phyloP scores from a whole-genome alignment of 495 filamentous ascomycete genomes.

The Trichoderma gamsii region DNA sequence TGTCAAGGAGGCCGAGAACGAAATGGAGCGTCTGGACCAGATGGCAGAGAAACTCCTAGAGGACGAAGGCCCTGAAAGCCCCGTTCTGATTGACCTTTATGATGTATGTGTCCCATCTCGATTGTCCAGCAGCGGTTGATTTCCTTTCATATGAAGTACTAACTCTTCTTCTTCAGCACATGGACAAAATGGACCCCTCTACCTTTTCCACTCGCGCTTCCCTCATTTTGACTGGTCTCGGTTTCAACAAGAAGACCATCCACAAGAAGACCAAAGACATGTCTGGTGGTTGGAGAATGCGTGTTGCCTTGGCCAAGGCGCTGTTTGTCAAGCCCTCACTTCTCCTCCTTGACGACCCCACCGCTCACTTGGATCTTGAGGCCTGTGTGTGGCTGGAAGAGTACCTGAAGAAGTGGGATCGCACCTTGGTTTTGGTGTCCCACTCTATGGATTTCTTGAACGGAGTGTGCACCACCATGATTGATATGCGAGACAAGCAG shows the following conservation, averaged over 20 bases:
- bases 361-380: slow-evolving; percentile 98
- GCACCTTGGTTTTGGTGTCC: slow-evolving; percentile 93
- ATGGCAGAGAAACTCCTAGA: slow-evolving; percentile 87
- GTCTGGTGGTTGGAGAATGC: slow-evolving; percentile 99
- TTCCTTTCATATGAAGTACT: background rate
- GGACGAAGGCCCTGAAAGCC: slow-evolving; percentile 82
- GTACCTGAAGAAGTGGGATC: slow-evolving; percentile 99
- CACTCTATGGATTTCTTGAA: slow-evolving; percentile 99
- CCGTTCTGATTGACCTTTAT: slow-evolving; percentile 89
- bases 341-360: slow-evolving; percentile 94
- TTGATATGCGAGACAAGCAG: slow-evolving; percentile 88
- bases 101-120: slow-evolving; percentile 57
- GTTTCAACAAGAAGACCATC: slow-evolving; percentile 96
- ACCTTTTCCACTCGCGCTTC: slow-evolving; percentile 97
- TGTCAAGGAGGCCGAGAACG: slow-evolving; percentile 87
- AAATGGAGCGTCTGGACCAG: slow-evolving; percentile 83
- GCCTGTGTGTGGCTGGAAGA: slow-evolving; percentile 99
- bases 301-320: slow-evolving; percentile 94
- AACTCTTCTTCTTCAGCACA: slow-evolving; percentile 54
- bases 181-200: slow-evolving; percentile 99
- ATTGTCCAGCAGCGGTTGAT: background rate
- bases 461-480: slow-evolving; percentile 97
- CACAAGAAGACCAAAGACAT: slow-evolving; percentile 99
- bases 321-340: slow-evolving; percentile 97
- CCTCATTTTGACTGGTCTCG: slow-evolving; percentile 95